Conservation (phyloP, 345 rosid genomes). For the Raphanus raphanistrum region DNA sequence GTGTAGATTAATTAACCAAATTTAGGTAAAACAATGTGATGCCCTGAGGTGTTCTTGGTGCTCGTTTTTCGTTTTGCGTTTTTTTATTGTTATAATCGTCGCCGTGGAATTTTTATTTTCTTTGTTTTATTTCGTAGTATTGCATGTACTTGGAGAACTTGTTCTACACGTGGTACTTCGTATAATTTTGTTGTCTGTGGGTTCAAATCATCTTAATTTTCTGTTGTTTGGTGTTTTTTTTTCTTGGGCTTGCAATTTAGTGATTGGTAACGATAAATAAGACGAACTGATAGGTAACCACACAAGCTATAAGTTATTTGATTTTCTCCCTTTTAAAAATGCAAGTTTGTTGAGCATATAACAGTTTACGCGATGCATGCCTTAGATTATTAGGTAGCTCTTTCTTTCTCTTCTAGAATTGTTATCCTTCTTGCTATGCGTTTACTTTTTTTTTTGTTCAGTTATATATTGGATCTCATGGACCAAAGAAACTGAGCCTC, state of each 20-base stretch:
- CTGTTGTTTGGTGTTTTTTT: not conserved
- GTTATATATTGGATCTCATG: not conserved
- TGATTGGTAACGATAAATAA: not conserved
- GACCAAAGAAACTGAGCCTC: not conserved
- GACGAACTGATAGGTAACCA: not conserved
- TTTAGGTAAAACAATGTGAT: slow-evolving; percentile 13
- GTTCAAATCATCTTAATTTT: not conserved
- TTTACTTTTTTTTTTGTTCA: not conserved
- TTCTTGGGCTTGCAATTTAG: not conserved
- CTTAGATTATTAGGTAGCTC: not conserved
- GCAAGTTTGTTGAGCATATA: not conserved
- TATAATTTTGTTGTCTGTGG: slow-evolving; percentile 5
- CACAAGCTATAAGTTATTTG: not conserved
- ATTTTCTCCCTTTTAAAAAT: not conserved
- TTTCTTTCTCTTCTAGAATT: not conserved
- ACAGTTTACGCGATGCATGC: not conserved
- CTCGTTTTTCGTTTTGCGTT: not conserved
- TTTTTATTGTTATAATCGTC: not conserved
- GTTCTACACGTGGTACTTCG: slow-evolving; percentile 31
- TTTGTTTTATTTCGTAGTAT: not conserved
- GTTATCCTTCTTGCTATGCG: not conserved
- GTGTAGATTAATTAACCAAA: not conserved
- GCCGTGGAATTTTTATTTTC: not conserved
- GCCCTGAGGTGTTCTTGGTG: slow-evolving; percentile 12
- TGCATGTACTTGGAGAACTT: slow-evolving; percentile 29